Percentiles rank a stretch among this genome's conserved stretches.
phyloP scores from a whole-genome alignment of 148 eudicot genomes.

The Simmondsia chinensis region DNA sequence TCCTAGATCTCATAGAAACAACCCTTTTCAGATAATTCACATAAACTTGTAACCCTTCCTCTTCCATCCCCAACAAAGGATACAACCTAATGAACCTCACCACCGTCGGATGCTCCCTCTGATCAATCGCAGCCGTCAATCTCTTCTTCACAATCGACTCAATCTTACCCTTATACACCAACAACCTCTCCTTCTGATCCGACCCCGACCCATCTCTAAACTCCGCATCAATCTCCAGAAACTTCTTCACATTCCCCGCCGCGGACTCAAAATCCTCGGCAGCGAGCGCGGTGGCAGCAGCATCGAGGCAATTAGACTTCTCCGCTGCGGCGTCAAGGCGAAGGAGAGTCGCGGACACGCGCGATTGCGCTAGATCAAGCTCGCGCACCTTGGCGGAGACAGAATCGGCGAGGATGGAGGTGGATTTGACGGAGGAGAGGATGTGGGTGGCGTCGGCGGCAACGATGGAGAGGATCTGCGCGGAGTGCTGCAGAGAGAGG shows the following conservation, averaged over 20 bases:
- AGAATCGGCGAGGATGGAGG: slow-evolving; percentile 62
- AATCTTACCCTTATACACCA: slow-evolving; percentile 57
- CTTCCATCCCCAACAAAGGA: slow-evolving; percentile 62
- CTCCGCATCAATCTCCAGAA: slow-evolving; percentile 59
- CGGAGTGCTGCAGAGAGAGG: slow-evolving; percentile 42
- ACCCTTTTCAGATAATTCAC: slow-evolving; percentile 84
- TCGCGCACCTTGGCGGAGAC: slow-evolving; percentile 81
- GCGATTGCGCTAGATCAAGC: slow-evolving; percentile 84
- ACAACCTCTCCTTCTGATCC: slow-evolving; percentile 57
- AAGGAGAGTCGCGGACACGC: slow-evolving; percentile 54
- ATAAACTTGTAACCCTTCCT: slow-evolving; percentile 83
- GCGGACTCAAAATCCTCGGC: slow-evolving; percentile 69
- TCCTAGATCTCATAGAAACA: slow-evolving; percentile 66
- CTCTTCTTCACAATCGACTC: slow-evolving; percentile 54
- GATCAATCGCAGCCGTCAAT: slow-evolving; percentile 50
- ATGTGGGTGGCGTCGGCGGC: slow-evolving; percentile 47
- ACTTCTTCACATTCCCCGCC: slow-evolving; percentile 43
- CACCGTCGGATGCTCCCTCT: slow-evolving; percentile 53
- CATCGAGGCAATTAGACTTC: slow-evolving; percentile 52
- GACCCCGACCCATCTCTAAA: slow-evolving; percentile 43
- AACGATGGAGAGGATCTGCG: slow-evolving; percentile 48
- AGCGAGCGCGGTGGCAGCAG: slow-evolving; percentile 41
- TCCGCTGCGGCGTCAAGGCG: slow-evolving; percentile 72
- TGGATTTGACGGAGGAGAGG: slow-evolving; percentile 63
- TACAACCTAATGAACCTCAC: slow-evolving; percentile 55